Base-by-base conservation (phyloP, 1,284 basidiomycete species). In the Schizopora paradoxa region DNA sequence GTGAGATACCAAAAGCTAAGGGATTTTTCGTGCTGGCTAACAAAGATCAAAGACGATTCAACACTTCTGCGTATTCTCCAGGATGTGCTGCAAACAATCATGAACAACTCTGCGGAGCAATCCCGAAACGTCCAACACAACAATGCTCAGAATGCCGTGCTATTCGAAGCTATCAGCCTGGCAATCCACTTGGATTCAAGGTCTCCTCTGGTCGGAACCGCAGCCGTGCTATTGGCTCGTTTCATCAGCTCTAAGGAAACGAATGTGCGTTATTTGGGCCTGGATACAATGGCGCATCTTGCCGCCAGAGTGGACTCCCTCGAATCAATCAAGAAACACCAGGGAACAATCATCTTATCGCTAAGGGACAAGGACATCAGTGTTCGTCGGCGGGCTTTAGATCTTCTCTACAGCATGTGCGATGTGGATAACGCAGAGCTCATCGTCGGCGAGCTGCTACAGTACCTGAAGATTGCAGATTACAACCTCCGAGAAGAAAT, bases 161-260 rank as follows among this genome's bases (percentile, higher is more conserved):
- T 99, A 6, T 99, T 99, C 58, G 96, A 99, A 66, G 95, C 95
- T 5, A 99, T 99, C 61, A 80, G 93, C 54, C 82, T 99, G 36
- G 94, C 93, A 11, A 99, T 99, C 54, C 96, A 99, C 65, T 68
- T 99, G 50, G 93, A 99, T 64, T 85, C 91, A 32, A 91, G 83
- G 53, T 97, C 94, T 1, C 79, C 84, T 7, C 75, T 98, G 7
- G 95, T 98, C 5, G 77, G 81, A 47, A 90, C 86, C 16, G 91
- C 96, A n/a, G 88, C 93, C 0, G 77, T 91, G 41, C 77, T 98
- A 13, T 79, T 99, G 10, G 95, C 95, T 32, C 81, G 87, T 3
- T 98, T 99, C 66, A 97, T 99, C 56, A 84, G 91, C 41, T 95
- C 93, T 3, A 94, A 94, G 62, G 96, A 99, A 66, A 99, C 96